phyloP scores from a whole-genome alignment of 2,329 filamentous ascomycete genomes.

The Volutella citrinella region DNA sequence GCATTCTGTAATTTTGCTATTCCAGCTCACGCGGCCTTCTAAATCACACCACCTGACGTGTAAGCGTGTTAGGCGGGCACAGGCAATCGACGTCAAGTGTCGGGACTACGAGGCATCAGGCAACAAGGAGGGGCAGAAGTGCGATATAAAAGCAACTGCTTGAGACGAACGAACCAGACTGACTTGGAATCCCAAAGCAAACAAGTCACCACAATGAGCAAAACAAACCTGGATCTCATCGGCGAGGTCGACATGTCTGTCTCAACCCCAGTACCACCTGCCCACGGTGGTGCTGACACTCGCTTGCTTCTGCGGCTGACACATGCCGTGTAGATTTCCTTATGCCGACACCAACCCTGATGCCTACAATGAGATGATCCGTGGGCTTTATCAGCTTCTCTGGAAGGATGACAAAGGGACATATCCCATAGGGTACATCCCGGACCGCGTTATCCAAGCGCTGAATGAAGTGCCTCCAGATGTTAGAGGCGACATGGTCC shows the following conservation, averaged over 20 bases:
- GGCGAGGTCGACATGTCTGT: slow-evolving; percentile 23
- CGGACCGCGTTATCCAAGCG: slow-evolving; percentile 46
- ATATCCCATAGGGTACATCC: slow-evolving; percentile 61
- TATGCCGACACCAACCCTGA: slow-evolving; percentile 63
- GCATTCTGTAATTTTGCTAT: neutral
- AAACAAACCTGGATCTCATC: slow-evolving; percentile 24
- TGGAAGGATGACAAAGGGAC: slow-evolving; percentile 62
- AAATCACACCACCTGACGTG: too few relatives aligned
- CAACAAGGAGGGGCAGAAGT: too few relatives aligned
- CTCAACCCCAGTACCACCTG: neutral
- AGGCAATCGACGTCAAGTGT: too few relatives aligned
- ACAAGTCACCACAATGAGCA: too few relatives aligned
- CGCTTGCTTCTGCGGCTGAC: too few relatives aligned
- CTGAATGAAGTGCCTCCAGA: slow-evolving; percentile 45
- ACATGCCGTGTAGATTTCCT: slow-evolving; percentile 67
- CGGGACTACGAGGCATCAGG: too few relatives aligned
- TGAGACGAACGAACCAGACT: too few relatives aligned
- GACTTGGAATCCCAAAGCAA: too few relatives aligned
- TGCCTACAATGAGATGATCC: slow-evolving; percentile 52
- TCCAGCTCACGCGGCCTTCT: neutral
- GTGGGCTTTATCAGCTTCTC: slow-evolving; percentile 64
- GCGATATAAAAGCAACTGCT: too few relatives aligned
- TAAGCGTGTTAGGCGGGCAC: too few relatives aligned
- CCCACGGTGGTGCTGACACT: too few relatives aligned
- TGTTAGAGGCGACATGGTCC: slow-evolving; percentile 56